A percentile compares a stretch with the other conserved stretches of the same genome.
Evolutionary conservation across 2,329 filamentous ascomycete species (phyloP).

Genomic region (Claviceps quebecensis): DNA sequence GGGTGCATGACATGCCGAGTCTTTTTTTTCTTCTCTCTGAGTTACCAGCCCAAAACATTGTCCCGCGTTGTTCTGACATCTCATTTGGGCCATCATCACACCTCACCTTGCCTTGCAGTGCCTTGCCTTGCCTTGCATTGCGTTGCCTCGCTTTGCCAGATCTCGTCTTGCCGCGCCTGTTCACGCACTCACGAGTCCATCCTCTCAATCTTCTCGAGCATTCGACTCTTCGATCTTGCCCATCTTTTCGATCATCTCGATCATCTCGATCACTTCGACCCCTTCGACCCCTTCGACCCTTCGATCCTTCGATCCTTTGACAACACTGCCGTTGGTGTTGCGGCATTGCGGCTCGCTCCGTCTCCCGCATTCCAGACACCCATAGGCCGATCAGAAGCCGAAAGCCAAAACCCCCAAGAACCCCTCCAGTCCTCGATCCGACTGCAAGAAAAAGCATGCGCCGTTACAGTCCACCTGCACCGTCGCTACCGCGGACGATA

Average conservation of each 20-base stretch:
- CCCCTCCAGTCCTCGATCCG: too few species aligned
- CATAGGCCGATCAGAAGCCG: not conserved
- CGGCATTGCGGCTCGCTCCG: not conserved
- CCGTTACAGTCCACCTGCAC: conserved; percentile 1
- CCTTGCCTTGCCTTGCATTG: too few species aligned
- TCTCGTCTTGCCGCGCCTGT: too few species aligned
- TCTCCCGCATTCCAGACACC: conserved; percentile 5
- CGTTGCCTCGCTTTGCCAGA: too few species aligned
- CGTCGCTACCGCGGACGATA: conserved; percentile 3
- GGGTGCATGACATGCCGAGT: not conserved
- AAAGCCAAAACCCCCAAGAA: too few species aligned
- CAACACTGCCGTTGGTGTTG: not conserved
- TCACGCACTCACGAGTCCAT: too few species aligned
- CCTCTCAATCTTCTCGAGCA: too few species aligned
- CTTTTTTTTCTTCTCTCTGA: not conserved
- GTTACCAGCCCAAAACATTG: not conserved
- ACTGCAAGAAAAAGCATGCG: not conserved
- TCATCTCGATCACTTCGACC: too few species aligned
- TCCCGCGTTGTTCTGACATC: not conserved
- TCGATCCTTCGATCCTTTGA: not conserved
- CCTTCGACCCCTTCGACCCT: too few species aligned
- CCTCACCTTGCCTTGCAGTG: not conserved
- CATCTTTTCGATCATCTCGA: too few species aligned
- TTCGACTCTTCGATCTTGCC: too few species aligned
- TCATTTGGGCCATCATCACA: not conserved